Evolutionary conservation across 177 flowering plant species (phyloP), one percentile per base, ranked within the genome.

Genomic region (Vitis hybrid): DNA sequence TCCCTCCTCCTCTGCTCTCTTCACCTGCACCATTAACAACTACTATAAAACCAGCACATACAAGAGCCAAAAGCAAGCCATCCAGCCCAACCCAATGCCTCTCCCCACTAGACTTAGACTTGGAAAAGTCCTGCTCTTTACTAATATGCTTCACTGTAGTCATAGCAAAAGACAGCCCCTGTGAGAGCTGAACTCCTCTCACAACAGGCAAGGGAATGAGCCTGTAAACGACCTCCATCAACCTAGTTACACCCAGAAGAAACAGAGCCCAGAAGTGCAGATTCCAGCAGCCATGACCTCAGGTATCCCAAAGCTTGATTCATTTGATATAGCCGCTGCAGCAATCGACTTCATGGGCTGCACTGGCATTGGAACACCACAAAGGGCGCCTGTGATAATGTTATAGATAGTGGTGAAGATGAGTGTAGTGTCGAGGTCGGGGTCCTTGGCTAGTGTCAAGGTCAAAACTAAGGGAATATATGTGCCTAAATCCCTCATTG

Each of bases 291-390:
- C 91, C 94, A 91, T 86, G 32, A 90, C 82, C 74, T 93, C 96
- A 4, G 97, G 97, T 56, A 92, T 76, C 54, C 80, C 80, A 58
- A 94, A 93, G n/a, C 71, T 73, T 0, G 84, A 30, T n/a, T 76
- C 74, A 23, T 48, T 71, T 15, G 97, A 78, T 17, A 92, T 83
- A 2, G 98, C 97, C 2, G 74, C 93, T 2, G 98, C 97, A 0
- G 97, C 91, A 2, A 94, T 94, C 2, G 97, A 83, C 72, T 93
- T 93, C 98, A 91, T 91, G 30, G 98, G 98, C 71, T 93, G 98
- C 58, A 93, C 96, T 0, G 98, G 98, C 97, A 94, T 92, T 0
- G 98, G 98, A 10, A 92, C 93, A 21, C 98, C 98, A 34, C 88
- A 94, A 50, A 89, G 50, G 34, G 81, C 80, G 17, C 96, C 97